These are phyloP conservation scores for Starmerella davenportii DNA, from an alignment of 805 yeast genomes.

Conservation along the genomic window DNA sequence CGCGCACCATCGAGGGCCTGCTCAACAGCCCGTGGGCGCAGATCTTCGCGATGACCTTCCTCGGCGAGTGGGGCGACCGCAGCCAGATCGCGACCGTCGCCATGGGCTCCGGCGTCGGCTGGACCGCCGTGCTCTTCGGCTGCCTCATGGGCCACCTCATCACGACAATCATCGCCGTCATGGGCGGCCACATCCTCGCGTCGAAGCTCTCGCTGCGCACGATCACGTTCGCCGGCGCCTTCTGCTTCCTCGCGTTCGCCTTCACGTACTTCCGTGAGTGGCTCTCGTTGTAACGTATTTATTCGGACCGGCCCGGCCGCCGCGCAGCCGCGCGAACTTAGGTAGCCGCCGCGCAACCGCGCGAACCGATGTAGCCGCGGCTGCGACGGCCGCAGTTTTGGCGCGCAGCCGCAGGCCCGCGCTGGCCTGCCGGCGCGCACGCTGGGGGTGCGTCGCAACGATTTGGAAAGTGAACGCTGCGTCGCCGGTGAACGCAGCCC, in stretches of 20 bases:
- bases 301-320: too few species aligned
- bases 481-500: too few species aligned
- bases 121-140: constrained; percentile 75
- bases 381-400: neutral
- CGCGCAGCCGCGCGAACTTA: neutral
- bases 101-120: constrained; percentile 92
- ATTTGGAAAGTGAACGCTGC: too few species aligned
- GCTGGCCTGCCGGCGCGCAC: too few species aligned
- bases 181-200: constrained; percentile 85
- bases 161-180: constrained; percentile 79
- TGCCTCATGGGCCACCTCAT: constrained; percentile 76
- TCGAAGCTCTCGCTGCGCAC: constrained; percentile 77
- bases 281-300: constrained; percentile 3
- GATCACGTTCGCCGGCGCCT: constrained; percentile 80
- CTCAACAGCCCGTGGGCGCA: constrained; percentile 87
- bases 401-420: too few species aligned
- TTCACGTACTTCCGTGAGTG: constrained; percentile 53
- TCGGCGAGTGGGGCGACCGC: constrained; percentile 98
- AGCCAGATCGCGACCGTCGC: constrained; percentile 97
- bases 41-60: constrained; percentile 84
- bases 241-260: constrained; percentile 70
- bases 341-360: neutral
- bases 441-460: too few species aligned
- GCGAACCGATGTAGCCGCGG: neutral
- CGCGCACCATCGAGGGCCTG: constrained; percentile 35